Base-by-base conservation (phyloP, 345 rosid genomes). In the Raphanus raphanistrum region DNA sequence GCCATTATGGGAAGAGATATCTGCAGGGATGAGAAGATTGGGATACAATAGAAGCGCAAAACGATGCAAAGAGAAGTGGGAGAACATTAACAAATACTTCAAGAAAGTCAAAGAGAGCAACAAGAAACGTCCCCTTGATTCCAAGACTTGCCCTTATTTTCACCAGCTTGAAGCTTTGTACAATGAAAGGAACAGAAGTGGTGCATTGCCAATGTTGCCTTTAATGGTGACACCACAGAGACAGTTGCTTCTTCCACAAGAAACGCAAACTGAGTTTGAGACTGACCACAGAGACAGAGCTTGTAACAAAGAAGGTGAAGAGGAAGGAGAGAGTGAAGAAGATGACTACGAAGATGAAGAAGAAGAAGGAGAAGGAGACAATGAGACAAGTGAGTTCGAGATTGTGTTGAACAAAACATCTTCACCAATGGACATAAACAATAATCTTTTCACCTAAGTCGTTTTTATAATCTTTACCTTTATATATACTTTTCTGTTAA, bases 1-100 rank as follows among this genome's bases (percentile, higher is more conserved):
- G 9, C 93, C 97, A 13, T 78, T 94, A 8, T 94, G 98, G 98
- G 98, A 92, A 82, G 94, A 90, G 73, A 86, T 94, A 58, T 94
- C 97, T 1, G 32, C 82, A 2, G 87, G 80, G 2, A 92, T 94
- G 97, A 81, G 82, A 75, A 84, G 79, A 69, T 79, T 87, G 29
- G 97, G 96, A 12, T 90, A 90, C 55, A 81, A 88, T 55, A 81
- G 97, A 66, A 94, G 84, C 68, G 81, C 97, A 0, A 94, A 92
- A 84, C 78, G 98, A 79, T 92, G 98, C 68, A 94, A 94, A 82
- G 97, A 94, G 89, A 92, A 94, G 84, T 92, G 97, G 97, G 98
- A 92, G 83, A 94, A 94, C 75, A 92, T 92, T 71, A 94, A 94
- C 87, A 94, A 94, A 84, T 94, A 92, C 83, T 94, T 92, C 87